These are phyloP conservation scores for Phytophthora cactorum DNA, from an alignment of 352 stramenopile genomes.

Conservation along the genomic window DNA sequence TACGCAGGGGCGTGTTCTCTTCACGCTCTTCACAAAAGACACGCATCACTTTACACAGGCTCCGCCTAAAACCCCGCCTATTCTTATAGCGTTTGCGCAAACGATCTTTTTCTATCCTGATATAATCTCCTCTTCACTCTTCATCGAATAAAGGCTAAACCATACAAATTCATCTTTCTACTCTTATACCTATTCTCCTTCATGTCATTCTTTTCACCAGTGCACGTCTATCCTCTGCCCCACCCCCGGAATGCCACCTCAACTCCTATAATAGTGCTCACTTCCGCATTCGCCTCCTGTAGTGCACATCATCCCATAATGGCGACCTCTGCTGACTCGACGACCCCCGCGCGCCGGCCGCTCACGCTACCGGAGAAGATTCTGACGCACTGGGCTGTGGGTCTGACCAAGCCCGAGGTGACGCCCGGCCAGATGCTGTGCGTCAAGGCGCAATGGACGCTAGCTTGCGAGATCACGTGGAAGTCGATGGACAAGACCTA, in stretches of 20 bases:
- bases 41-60: constrained; percentile 5
- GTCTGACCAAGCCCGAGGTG: constrained; percentile 68
- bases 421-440: constrained; percentile 81
- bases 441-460: constrained; percentile 85
- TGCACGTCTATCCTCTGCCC: not conserved
- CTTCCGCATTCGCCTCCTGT: constrained; percentile 22
- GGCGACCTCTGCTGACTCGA: constrained; percentile 13
- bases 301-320: constrained; percentile 12
- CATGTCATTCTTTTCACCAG: constrained; percentile 7
- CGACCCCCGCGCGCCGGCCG: constrained; percentile 44
- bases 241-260: constrained; percentile 31
- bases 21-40: not conserved
- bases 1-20: too few species aligned
- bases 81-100: constrained; percentile 35
- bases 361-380: constrained; percentile 89
- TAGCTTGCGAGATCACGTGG: constrained; percentile 89
- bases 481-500: constrained; percentile 92
- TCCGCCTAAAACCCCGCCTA: not conserved
- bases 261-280: constrained; percentile 8
- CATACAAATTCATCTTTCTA: constrained; percentile 14
- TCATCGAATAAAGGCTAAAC: not conserved
- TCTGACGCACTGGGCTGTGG: constrained; percentile 76
- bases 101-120: constrained; percentile 3
- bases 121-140: not conserved
- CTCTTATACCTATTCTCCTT: not conserved